A percentile compares a stretch with the other conserved stretches of the same genome.
phyloP scores from a whole-genome alignment of 371 early-diverging fungal species.

The Apophysomyces trapeziformis region DNA sequence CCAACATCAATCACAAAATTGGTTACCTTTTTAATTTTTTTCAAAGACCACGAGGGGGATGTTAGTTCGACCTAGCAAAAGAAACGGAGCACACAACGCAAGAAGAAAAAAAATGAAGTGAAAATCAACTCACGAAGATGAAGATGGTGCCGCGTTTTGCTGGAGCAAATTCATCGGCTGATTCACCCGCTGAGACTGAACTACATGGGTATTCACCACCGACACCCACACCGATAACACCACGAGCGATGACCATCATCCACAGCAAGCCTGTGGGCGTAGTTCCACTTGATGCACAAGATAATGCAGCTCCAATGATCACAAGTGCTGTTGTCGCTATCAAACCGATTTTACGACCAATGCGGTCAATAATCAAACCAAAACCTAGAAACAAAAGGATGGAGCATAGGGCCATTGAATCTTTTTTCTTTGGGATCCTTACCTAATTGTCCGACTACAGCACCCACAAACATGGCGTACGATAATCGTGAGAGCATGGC shows the following conservation, averaged over 20 bases:
- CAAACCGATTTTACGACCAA: constrained; percentile 59
- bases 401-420: neutral
- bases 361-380: constrained; percentile 53
- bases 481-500: constrained; percentile 33
- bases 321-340: constrained; percentile 55
- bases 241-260: constrained; percentile 58
- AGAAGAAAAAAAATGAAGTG: neutral
- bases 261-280: constrained; percentile 47
- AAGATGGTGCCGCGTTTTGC: constrained; percentile 52
- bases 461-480: constrained; percentile 43
- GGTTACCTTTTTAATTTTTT: constrained; percentile 23
- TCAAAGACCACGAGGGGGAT: constrained; percentile 1
- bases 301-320: constrained; percentile 55
- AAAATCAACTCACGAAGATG: constrained; percentile 38
- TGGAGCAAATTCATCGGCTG: constrained; percentile 57
- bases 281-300: constrained; percentile 41
- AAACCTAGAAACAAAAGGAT: constrained; percentile 25
- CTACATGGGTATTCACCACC: constrained; percentile 63
- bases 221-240: constrained; percentile 59
- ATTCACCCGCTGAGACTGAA: constrained; percentile 57
- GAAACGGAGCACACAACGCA: neutral
- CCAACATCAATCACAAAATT: constrained; percentile 57
- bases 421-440: neutral
- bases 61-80: constrained; percentile 6
- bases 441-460: constrained; percentile 42